A percentile compares a stretch with the other conserved stretches of the same genome.
These are phyloP conservation scores for Heliamphora pulchella DNA, from an alignment of 179 eudicot species.

Conservation along the genomic window DNA sequence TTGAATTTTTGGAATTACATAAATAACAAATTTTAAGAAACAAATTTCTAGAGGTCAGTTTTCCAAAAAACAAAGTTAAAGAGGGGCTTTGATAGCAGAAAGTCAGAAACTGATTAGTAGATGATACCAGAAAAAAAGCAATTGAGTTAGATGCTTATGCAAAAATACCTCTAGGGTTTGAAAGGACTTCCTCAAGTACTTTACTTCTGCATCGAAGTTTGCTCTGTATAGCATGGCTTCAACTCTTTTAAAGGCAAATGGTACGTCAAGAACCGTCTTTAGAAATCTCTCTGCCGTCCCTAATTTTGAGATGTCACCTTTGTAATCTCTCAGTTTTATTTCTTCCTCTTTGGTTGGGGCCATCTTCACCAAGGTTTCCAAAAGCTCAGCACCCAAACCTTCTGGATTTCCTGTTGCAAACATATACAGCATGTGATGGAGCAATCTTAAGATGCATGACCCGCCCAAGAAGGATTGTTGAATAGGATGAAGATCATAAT, in stretches of 20 bases:
- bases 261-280: conserved; percentile 75
- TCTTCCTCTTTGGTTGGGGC: conserved; percentile 99
- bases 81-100: background rate
- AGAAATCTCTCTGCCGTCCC: conserved; percentile 95
- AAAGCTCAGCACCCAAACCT: conserved; percentile 74
- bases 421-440: conserved; percentile 7
- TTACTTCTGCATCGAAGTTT: conserved; percentile 78
- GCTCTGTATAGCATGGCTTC: conserved; percentile 92
- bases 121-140: background rate
- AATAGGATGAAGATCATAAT: background rate
- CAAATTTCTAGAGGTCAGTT: conserved; percentile 3
- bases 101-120: background rate
- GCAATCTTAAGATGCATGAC: background rate
- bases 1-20: background rate
- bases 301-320: conserved; percentile 63
- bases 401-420: conserved; percentile 69
- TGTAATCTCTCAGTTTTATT: conserved; percentile 69
- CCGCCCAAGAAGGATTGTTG: background rate
- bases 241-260: conserved; percentile 88
- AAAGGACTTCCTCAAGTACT: conserved; percentile 69
- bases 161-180: conserved; percentile 71
- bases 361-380: conserved; percentile 95
- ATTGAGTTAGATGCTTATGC: background rate
- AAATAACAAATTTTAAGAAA: background rate
- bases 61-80: background rate